These are phyloP conservation scores for Pythium guiyangense DNA, from an alignment of 352 stramenopile species.

Conservation along the genomic window DNA sequence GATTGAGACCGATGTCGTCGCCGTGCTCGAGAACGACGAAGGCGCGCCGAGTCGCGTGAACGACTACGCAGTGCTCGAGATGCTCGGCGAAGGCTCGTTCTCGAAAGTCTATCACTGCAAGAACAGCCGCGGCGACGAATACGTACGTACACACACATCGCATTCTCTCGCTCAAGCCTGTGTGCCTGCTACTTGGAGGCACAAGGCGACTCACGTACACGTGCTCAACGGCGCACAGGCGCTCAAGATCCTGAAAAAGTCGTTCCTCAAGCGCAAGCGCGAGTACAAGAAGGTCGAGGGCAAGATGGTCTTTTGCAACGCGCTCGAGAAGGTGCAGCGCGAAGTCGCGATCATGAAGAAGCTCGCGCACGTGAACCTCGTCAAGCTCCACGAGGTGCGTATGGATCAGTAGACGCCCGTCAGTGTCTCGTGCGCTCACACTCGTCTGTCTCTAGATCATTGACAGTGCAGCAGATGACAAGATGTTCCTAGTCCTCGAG, in stretches of 20 bases:
- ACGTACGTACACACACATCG: constrained; percentile 27
- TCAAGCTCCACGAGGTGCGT: constrained; percentile 54
- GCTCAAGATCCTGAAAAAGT: constrained; percentile 85
- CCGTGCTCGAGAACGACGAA: constrained; percentile 57
- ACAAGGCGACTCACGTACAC: too few species aligned
- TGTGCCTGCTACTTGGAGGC: too few species aligned
- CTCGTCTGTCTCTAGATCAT: constrained; percentile 48
- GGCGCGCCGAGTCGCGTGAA: constrained; percentile 67
- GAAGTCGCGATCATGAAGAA: constrained; percentile 87
- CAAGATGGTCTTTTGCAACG: constrained; percentile 75
- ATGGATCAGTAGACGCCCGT: too few species aligned
- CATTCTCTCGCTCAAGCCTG: not conserved
- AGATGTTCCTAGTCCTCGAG: constrained; percentile 80
- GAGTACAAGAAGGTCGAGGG: constrained; percentile 77
- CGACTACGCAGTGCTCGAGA: constrained; percentile 51
- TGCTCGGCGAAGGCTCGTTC: constrained; percentile 74
- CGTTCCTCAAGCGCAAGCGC: constrained; percentile 77
- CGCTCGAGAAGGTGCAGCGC: constrained; percentile 77
- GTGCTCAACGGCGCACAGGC: constrained; percentile 28
- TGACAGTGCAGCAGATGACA: constrained; percentile 70
- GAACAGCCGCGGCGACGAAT: constrained; percentile 40
- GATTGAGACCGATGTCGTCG: constrained; percentile 59
- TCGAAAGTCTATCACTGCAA: constrained; percentile 74
- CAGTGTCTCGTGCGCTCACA: not conserved
- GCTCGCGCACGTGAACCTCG: constrained; percentile 57